These are phyloP conservation scores for Coemansia sp. DNA, from an alignment of 192 early-diverging fungal genomes.

Conservation along the genomic window DNA sequence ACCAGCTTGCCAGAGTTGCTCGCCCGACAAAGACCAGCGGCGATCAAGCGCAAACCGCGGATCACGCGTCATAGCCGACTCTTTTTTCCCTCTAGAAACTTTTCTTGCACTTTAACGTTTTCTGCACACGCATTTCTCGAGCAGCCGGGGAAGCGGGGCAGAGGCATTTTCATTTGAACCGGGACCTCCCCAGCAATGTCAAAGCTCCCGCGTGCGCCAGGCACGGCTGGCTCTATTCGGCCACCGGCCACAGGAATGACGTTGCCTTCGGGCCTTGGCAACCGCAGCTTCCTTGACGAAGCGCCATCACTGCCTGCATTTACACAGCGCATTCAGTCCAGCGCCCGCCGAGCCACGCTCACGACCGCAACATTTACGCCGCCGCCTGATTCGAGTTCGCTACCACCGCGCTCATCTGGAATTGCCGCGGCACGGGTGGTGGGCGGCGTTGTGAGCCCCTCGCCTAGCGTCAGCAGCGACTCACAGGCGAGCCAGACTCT, in stretches of 20 bases:
- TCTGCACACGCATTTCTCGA: too few relatives aligned
- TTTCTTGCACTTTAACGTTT: too few relatives aligned
- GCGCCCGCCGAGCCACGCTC: slow-evolving; percentile 32
- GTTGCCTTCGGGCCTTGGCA: slow-evolving; percentile 20
- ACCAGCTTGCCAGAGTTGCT: too few relatives aligned
- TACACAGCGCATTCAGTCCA: slow-evolving; percentile 24
- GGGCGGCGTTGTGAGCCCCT: slow-evolving; percentile 23
- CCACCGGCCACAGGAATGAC: slow-evolving; percentile 37
- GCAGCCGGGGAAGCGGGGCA: too few relatives aligned
- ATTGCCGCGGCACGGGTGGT: slow-evolving; percentile 12
- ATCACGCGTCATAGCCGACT: too few relatives aligned
- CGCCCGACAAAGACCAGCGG: too few relatives aligned
- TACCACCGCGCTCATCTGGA: slow-evolving; percentile 35
- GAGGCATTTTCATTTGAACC: too few relatives aligned
- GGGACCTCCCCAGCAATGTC: too few relatives aligned
- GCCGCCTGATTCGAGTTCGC: slow-evolving; percentile 2
- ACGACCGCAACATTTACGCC: slow-evolving; percentile 32
- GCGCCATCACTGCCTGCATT: slow-evolving; percentile 24
- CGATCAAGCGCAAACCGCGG: too few relatives aligned
- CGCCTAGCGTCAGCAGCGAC: slow-evolving; percentile 11
- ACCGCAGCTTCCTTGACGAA: slow-evolving; percentile 20
- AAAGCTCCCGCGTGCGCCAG: slow-evolving; percentile 34
- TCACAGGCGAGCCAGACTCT: slow-evolving; percentile 4
- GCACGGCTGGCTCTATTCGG: slow-evolving; percentile 20
- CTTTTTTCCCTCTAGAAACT: too few relatives aligned